Base-by-base conservation (phyloP, 2,329 filamentous ascomycete genomes). In the Neobulgaria alba region DNA sequence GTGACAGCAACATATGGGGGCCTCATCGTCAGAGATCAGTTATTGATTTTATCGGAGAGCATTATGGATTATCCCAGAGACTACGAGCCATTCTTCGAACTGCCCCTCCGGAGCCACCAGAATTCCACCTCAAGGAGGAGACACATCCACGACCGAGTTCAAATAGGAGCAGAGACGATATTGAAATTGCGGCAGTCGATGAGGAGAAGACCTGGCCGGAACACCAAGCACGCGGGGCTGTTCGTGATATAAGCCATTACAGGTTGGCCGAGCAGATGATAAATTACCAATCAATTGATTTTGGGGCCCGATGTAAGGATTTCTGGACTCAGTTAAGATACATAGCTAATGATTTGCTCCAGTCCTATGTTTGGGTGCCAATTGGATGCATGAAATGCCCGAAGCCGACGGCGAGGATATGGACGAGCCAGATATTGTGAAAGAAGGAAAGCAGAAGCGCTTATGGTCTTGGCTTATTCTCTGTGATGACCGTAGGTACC, bases 281-380 rank as follows among this genome's bases (percentile, higher is more conserved):
- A 67, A 82, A 86, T 57, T 88, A 83, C 59, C 80, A 78, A 10
- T 82, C 81, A 1, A 73, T 85, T 10, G 83, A 88, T 52, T 74
- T 80, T 58, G 82, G 81, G 0, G 63, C 69, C 12, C 70, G 68
- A 57, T 85, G 81, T 77, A 63, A 53, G 67, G 57, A 10, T 34
- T 9, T 35, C 21, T 21, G 19, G n/a, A 9, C 9, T 19, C 29
- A n/a, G n/a, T n/a, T n/a, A n/a, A n/a, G n/a, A n/a, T n/a, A n/a
- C 20, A 5, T 8, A 14, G 18, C 34, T 23, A 21, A 34, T 38
- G 29, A 50, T 40, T 57, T 43, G 18, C 26, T 10, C 3, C 3
- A 82, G 78, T 78, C 51, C 67, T 85, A 1, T 85, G 80, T 51
- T 65, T 86, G 31, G 83, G 83, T 18, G 85, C 80, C 54, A 86